Evolutionary conservation across 106 monocot genomes (phyloP), one percentile per base, ranked within the genome.

Genomic region (Dioscorea dumetorum): DNA sequence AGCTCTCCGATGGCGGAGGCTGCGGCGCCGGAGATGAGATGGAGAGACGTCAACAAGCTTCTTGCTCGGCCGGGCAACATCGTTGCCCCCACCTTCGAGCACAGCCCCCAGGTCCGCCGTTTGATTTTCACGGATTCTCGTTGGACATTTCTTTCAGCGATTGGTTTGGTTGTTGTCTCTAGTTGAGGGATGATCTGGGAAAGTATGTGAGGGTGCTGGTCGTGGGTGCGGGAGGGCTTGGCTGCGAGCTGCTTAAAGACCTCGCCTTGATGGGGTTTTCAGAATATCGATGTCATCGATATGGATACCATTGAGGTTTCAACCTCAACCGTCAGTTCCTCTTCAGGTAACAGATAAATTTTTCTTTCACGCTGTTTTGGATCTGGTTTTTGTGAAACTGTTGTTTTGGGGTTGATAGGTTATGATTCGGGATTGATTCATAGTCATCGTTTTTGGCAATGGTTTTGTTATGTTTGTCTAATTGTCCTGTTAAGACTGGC

Each of bases 261-360:
- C 81, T 99, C 52, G 99, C 99, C 15, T 79, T 99, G 15, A 89
- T 88, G 0, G 99, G 99, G 0, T 99, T 99, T n/a, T 70, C 66
- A 66, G 72, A 90, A 87, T 52, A 83, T 99, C 35, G 84, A 93
- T 9, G 99, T 99, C 70, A 99, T 99, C 12, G 99, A 99, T 24
- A 99, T 99, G 99, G 99, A 99, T 57, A 99, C 93, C 57, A 99
- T 99, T 60, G 99, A 99, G 78, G 77, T 99, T 67, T 93, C 70
- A 99, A 99, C 68, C 92, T 99, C 70, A 99, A 99, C 68, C 87
- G 99, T 3, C 99, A 99, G 81, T 99, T 99, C 77, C 93, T 99
- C 48, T 99, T 99, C 85, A 92, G 99, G 93, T 99, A 17, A 41
- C 41, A 41, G 10, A 6, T 6, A 10, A 41, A 41, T 6, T 41